A percentile compares a stretch with the other conserved stretches of the same genome.
Conservation (phyloP, 148 eudicot species). For the Rhododendron williamsianum region DNA sequence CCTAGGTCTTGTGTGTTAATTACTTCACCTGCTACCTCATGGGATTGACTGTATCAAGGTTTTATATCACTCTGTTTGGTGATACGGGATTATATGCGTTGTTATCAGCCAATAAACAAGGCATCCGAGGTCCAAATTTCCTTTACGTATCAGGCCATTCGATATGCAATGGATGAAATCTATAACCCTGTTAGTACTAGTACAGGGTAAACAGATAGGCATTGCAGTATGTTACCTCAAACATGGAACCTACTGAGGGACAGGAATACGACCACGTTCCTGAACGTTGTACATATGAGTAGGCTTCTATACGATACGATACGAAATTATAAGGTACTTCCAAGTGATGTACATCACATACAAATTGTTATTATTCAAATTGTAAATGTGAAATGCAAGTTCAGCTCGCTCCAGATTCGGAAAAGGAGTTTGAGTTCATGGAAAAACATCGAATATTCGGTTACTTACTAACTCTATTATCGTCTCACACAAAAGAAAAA, state of each 20-base stretch:
- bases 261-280: background rate
- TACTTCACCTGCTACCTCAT: constrained; percentile 1
- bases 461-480: too few species aligned
- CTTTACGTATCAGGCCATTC: background rate
- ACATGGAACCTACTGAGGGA: background rate
- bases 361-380: background rate
- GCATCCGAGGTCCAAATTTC: background rate
- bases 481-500: too few species aligned
- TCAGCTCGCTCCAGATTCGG: too few species aligned
- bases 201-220: background rate
- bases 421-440: too few species aligned
- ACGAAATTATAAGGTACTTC: background rate
- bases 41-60: background rate
- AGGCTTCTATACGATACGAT: background rate
- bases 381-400: background rate
- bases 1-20: background rate
- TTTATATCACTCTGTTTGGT: background rate
- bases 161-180: background rate
- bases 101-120: background rate
- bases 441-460: too few species aligned
- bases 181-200: background rate
- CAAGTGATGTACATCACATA: background rate
- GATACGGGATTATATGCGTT: background rate
- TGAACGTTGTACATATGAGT: background rate
- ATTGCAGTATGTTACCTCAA: background rate